phyloP scores from a whole-genome alignment of 1,139 yeast species.

The Pneumocystis wakefieldiae region DNA sequence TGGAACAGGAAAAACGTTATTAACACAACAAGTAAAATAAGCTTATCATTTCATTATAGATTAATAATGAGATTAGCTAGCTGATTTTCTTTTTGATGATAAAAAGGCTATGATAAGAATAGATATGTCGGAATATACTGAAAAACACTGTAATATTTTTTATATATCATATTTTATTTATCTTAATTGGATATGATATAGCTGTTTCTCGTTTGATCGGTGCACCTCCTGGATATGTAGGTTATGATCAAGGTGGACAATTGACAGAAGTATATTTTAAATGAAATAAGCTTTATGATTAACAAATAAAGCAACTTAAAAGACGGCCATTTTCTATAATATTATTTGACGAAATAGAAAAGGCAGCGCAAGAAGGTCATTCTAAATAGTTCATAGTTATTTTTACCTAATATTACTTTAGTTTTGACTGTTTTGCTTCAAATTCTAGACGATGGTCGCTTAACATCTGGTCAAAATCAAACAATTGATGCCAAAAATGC shows the following conservation, averaged over 20 bases:
- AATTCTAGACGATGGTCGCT: slow-evolving; percentile 89
- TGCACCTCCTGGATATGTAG: slow-evolving; percentile 97
- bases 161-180: neutral
- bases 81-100: slow-evolving; percentile 89
- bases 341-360: slow-evolving; percentile 90
- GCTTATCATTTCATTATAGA: neutral
- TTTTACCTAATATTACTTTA: neutral
- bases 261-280: slow-evolving; percentile 38
- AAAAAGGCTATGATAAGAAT: slow-evolving; percentile 93
- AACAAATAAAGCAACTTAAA: slow-evolving; percentile 42
- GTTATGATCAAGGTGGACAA: slow-evolving; percentile 95
- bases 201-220: slow-evolving; percentile 89
- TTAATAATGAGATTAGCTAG: slow-evolving; percentile 50
- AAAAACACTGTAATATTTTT: slow-evolving; percentile 42
- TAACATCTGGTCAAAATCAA: slow-evolving; percentile 87
- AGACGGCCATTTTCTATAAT: slow-evolving; percentile 91
- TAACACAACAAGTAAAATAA: slow-evolving; percentile 33
- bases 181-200: neutral
- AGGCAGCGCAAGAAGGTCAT: slow-evolving; percentile 79
- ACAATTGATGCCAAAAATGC: slow-evolving; percentile 84
- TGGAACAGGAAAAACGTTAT: slow-evolving; percentile 96
- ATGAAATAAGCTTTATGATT: neutral
- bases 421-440: slow-evolving; percentile 83
- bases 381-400: neutral
- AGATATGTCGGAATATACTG: slow-evolving; percentile 92